These are phyloP conservation scores for Aspergillus sojae DNA, from an alignment of 2,329 filamentous ascomycete species.

Conservation along the genomic window DNA sequence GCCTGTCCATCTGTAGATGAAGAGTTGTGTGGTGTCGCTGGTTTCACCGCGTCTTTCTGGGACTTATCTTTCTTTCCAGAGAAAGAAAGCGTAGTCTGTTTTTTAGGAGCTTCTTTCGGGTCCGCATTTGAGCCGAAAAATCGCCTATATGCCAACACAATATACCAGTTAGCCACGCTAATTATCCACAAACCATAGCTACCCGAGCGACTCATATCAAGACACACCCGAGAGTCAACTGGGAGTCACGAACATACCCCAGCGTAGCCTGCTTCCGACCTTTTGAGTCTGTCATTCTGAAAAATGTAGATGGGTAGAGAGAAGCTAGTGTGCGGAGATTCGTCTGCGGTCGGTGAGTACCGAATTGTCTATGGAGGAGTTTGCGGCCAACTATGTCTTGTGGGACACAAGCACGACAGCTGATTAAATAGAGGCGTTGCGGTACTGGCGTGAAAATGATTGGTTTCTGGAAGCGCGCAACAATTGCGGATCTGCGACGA, in stretches of 20 bases:
- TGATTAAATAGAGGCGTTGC: conserved; percentile 1
- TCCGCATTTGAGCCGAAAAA: conserved; percentile 76
- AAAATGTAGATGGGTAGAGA: neutral
- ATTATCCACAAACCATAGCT: neutral
- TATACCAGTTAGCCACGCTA: neutral
- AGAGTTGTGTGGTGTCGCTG: conserved; percentile 29
- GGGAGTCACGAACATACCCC: conserved; percentile 79
- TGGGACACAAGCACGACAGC: neutral
- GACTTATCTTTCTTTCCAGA: conserved; percentile 56
- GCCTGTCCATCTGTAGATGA: conserved; percentile 1
- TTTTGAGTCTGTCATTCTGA: conserved; percentile 23
- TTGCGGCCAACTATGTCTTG: neutral
- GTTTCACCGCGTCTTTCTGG: conserved; percentile 30
- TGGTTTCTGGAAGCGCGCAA: conserved; percentile 19
- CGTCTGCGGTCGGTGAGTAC: neutral
- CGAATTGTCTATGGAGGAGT: neutral
- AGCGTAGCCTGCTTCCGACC: conserved; percentile 73
- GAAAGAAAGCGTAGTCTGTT: conserved; percentile 81
- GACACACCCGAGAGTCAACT: conserved; percentile 73
- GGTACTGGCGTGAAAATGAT: conserved; percentile 6
- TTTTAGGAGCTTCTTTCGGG: conserved; percentile 57
- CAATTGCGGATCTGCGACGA: conserved; percentile 11
- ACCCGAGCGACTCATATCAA: conserved; percentile 4
- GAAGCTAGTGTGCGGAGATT: neutral
- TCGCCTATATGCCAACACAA: conserved; percentile 61